These are phyloP conservation scores for Fusarium scirpi DNA, from an alignment of 2,329 filamentous ascomycete genomes.

Conservation along the genomic window DNA sequence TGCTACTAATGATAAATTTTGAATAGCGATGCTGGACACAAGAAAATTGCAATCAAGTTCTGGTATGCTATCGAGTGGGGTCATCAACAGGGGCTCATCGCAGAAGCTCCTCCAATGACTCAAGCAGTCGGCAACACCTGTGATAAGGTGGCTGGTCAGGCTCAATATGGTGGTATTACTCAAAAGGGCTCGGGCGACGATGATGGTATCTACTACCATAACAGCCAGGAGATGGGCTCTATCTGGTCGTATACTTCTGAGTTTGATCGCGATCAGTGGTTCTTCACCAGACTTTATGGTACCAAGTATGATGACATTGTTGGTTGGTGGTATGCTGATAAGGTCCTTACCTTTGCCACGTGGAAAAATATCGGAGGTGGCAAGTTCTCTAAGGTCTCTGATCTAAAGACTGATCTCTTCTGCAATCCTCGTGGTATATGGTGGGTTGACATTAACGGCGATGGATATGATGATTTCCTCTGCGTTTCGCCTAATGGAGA, in stretches of 20 bases:
- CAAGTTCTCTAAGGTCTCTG: not conserved
- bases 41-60: slow-evolving; percentile 6
- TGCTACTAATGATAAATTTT: not conserved
- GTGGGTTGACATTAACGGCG: not conserved
- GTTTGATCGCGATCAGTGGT: slow-evolving; percentile 14
- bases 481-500: slow-evolving; percentile 1
- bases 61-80: slow-evolving; percentile 4
- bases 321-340: not conserved
- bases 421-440: not conserved
- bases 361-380: slow-evolving; percentile 7
- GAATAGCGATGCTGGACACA: not conserved
- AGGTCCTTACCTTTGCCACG: not conserved
- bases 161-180: slow-evolving; percentile 31
- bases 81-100: not conserved
- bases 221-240: slow-evolving; percentile 30
- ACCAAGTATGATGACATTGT: slow-evolving; percentile 11
- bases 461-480: slow-evolving; percentile 6
- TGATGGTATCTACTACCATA: slow-evolving; percentile 49
- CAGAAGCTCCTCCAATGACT: not conserved
- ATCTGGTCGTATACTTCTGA: slow-evolving; percentile 17
- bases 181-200: slow-evolving; percentile 47
- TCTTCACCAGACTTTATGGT: slow-evolving; percentile 6
- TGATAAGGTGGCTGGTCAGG: not conserved
- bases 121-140: not conserved
- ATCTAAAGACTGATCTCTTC: not conserved